Conservation (phyloP, 1,139 yeast genomes). For the Arxiozyma slooffiae region DNA sequence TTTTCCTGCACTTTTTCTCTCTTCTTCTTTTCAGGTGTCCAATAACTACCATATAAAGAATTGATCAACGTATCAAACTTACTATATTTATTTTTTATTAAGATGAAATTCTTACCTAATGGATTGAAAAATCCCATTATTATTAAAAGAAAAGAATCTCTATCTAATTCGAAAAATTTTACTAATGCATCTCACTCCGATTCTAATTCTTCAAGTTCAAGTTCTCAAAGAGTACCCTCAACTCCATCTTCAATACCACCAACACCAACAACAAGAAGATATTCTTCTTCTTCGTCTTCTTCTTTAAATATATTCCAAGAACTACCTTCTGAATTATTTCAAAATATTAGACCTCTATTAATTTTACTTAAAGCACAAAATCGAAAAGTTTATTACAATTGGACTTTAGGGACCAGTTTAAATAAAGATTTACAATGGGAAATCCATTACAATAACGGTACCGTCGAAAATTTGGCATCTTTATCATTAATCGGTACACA, state of each 20-base stretch:
- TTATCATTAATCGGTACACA: constrained; percentile 6
- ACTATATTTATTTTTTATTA: background rate
- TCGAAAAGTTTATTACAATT: constrained; percentile 13
- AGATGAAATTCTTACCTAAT: constrained; percentile 3
- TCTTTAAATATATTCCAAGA: constrained; percentile 6
- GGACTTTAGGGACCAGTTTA: background rate
- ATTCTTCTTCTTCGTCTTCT: background rate
- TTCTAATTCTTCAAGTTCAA: constrained; percentile 4
- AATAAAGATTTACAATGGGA: constrained; percentile 1
- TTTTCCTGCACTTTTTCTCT: background rate
- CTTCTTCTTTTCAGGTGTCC: background rate
- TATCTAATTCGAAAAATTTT: background rate
- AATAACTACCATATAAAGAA: too few species aligned
- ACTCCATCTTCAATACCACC: constrained; percentile 8
- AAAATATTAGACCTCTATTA: constrained; percentile 12
- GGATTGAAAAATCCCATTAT: constrained; percentile 12
- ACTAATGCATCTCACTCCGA: constrained; percentile 3
- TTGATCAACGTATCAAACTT: background rate
- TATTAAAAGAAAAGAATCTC: constrained; percentile 4
- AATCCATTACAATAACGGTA: constrained; percentile 1
- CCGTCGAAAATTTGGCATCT: background rate
- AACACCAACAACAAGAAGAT: constrained; percentile 1
- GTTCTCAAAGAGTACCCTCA: constrained; percentile 5
- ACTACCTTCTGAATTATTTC: constrained; percentile 12
- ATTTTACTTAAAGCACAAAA: constrained; percentile 14